These are phyloP conservation scores for Corchorus olitorius DNA, from an alignment of 345 rosid species.

Conservation along the genomic window DNA sequence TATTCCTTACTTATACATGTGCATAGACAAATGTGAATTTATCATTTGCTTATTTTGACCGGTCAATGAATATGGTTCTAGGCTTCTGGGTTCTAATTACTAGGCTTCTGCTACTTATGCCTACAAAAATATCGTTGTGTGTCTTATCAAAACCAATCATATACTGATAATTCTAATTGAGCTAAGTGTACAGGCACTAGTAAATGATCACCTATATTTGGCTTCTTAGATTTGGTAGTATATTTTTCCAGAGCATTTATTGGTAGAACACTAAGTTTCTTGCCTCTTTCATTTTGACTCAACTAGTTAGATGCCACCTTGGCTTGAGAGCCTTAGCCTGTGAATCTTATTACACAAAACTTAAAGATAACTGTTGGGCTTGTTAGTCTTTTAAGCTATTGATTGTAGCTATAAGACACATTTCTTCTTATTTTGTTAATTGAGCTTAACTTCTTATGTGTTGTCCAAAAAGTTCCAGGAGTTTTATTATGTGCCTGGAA, in stretches of 20 bases:
- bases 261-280: background rate
- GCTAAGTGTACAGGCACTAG: background rate
- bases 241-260: constrained; percentile 8
- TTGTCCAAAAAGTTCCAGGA: background rate
- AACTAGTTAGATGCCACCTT: background rate
- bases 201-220: background rate
- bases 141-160: background rate
- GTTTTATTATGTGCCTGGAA: background rate
- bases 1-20: background rate
- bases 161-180: background rate
- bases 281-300: constrained; percentile 2
- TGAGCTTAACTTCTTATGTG: background rate
- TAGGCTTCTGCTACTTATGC: background rate
- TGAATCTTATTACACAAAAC: background rate
- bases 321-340: background rate
- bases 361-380: constrained; percentile 2
- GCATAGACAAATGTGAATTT: background rate
- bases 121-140: background rate
- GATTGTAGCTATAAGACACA: background rate
- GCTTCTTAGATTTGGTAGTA: constrained; percentile 1
- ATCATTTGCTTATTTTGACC: background rate
- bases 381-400: background rate
- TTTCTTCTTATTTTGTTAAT: background rate
- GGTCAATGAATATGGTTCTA: background rate
- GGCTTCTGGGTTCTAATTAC: background rate